Base-by-base conservation (phyloP, 208 protist genomes). In the Leishmania guyanensis region DNA sequence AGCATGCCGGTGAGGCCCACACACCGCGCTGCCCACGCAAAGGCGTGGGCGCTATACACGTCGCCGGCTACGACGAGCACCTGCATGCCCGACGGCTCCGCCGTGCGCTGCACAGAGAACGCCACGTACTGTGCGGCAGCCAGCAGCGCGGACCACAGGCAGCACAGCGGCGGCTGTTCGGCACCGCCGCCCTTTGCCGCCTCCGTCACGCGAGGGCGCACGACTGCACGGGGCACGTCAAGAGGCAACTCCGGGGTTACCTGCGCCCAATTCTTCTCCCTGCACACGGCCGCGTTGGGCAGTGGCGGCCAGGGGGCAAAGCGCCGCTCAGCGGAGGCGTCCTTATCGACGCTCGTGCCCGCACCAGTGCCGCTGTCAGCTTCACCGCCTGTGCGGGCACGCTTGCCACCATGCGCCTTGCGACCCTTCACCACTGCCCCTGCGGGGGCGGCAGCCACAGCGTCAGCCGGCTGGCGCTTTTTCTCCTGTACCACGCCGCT, bases 11-110 rank as follows among this genome's bases (percentile, higher is more conserved):
- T 78, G 62, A 94, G 82, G n/a, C 92, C 91, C 17, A 78, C 83
- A 75, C 92, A 95, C 56, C 93, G 92, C 56, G 83, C 78, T 2
- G 92, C 93, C 92, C 93, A 96, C 20, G 90, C 92, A 81, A 96
- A 95, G 70, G 92, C 94, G 80, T 95, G 91, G 2, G 94, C 91
- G 68, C 84, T 88, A 53, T 89, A 82, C 36, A 90, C 83, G 56
- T 81, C 78, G 4, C 86, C 88, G 1, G 89, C 88, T 5, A 95
- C 90, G 54, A 96, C 86, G 26, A 97, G 77, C 64, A 94, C 89
- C 62, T 88, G 74, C 60, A 85, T 62, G 26, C 72, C 12, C 22
- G 76, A 72, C 22, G 75, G 51, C 14, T 85, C 10, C 33, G 77
- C 65, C n/a, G 16, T n/a, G 20, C 75, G 58, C 54, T 33, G 20